phyloP scores from a whole-genome alignment of 164 flowering plant genomes.

The Saururus chinensis region DNA sequence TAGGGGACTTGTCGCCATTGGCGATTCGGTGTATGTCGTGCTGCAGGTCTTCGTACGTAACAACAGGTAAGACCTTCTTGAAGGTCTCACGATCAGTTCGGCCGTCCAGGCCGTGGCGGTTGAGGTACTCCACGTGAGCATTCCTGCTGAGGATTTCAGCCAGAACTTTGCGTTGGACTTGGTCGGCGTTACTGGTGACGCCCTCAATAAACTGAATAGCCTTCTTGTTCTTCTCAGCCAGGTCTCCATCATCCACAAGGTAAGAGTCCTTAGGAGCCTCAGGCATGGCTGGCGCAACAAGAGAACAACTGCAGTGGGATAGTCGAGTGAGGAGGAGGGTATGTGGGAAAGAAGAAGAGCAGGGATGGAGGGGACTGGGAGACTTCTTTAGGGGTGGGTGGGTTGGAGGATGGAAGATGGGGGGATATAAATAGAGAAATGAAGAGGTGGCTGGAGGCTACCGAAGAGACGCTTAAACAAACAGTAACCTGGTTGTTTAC shows the following conservation, averaged over 20 bases:
- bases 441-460: not conserved
- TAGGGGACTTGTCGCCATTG: constrained; percentile 65
- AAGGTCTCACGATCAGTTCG: constrained; percentile 59
- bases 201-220: constrained; percentile 70
- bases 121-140: constrained; percentile 67
- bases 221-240: constrained; percentile 40
- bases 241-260: not conserved
- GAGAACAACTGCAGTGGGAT: not conserved
- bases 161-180: constrained; percentile 49
- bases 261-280: constrained; percentile 45
- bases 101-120: constrained; percentile 47
- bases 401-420: constrained; percentile 1
- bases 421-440: not conserved
- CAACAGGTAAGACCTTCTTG: constrained; percentile 67
- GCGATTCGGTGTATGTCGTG: constrained; percentile 64
- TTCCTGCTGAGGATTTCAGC: constrained; percentile 58
- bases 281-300: constrained; percentile 39
- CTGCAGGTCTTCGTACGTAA: constrained; percentile 61
- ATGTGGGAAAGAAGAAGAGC: constrained; percentile 4
- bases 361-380: constrained; percentile 3
- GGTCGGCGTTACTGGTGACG: constrained; percentile 54
- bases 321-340: not conserved
- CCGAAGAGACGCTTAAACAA: not conserved
- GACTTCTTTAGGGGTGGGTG: constrained; percentile 9
- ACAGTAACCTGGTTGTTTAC: not conserved